These are phyloP conservation scores for Cucurbita argyrosperma DNA, from an alignment of 306 rosid species.

Conservation along the genomic window DNA sequence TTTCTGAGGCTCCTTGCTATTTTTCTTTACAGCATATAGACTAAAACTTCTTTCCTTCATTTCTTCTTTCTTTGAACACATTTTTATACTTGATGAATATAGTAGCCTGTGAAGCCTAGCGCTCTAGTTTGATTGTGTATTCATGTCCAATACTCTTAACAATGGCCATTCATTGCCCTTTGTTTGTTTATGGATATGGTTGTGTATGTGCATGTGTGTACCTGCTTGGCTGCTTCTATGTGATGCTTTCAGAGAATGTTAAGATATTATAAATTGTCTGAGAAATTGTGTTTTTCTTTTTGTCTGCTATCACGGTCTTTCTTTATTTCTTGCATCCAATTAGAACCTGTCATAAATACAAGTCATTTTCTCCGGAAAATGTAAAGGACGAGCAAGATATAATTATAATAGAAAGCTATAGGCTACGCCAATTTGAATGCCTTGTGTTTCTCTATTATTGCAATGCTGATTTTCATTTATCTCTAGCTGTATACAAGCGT, in stretches of 20 bases:
- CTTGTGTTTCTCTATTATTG: constrained; percentile 1
- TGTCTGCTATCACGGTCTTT: background rate
- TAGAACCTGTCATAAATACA: background rate
- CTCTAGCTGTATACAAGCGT: constrained; percentile 78
- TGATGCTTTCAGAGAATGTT: background rate
- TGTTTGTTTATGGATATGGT: background rate
- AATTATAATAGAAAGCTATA: background rate
- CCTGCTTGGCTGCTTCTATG: background rate
- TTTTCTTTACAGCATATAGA: background rate
- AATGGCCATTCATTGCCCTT: background rate
- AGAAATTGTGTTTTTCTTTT: background rate
- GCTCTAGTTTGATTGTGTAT: background rate
- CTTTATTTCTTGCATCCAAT: background rate
- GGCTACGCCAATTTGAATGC: background rate
- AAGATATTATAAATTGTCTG: background rate
- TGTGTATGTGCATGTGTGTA: background rate
- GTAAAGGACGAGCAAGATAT: background rate
- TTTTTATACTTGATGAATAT: background rate
- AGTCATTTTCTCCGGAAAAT: background rate
- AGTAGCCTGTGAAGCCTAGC: background rate
- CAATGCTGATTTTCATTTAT: constrained; percentile 24
- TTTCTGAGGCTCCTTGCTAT: background rate
- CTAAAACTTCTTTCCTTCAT: background rate
- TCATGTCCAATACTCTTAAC: background rate
- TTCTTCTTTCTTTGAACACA: background rate